Evolutionary conservation across 108 stramenopile species (phyloP).

Genomic region (Cyclotella atomus): DNA sequence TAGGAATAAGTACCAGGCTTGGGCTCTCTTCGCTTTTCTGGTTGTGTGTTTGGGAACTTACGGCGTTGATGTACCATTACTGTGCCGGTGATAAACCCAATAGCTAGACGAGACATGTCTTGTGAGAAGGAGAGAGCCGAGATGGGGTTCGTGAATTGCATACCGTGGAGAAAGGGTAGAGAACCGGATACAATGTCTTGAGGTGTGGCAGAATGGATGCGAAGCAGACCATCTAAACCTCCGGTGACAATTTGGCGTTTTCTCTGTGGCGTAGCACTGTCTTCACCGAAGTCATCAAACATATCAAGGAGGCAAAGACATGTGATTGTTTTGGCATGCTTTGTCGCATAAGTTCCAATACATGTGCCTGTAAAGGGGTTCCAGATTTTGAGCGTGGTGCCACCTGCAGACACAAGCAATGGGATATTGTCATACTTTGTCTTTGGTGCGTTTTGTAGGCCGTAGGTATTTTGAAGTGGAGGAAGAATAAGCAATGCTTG

Average conservation of each 20-base stretch:
- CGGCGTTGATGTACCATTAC: conserved; percentile 71
- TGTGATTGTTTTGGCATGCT: conserved; percentile 88
- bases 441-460: conserved; percentile 1
- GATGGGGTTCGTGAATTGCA: conserved; percentile 64
- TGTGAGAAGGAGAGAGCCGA: conserved; percentile 63
- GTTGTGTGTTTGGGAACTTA: conserved; percentile 5
- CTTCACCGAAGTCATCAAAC: conserved; percentile 37
- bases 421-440: conserved; percentile 50
- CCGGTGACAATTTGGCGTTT: conserved; percentile 70
- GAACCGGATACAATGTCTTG: conserved; percentile 44
- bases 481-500: conserved; percentile 71
- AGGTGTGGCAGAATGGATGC: conserved; percentile 65
- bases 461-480: conserved; percentile 13
- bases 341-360: conserved; percentile 57
- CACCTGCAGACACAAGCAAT: conserved; percentile 78
- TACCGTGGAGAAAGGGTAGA: conserved; percentile 70
- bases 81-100: conserved; percentile 72
- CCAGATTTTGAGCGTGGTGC: conserved; percentile 84
- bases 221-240: conserved; percentile 74
- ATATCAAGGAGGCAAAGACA: conserved; percentile 56
- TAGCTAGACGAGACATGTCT: conserved; percentile 63
- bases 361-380: conserved; percentile 71
- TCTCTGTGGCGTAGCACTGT: background rate
- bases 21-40: conserved; percentile 42
- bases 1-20: conserved; percentile 78